Base-by-base conservation (phyloP, 805 yeast genomes). In the Kodamaea lidongshanica region DNA sequence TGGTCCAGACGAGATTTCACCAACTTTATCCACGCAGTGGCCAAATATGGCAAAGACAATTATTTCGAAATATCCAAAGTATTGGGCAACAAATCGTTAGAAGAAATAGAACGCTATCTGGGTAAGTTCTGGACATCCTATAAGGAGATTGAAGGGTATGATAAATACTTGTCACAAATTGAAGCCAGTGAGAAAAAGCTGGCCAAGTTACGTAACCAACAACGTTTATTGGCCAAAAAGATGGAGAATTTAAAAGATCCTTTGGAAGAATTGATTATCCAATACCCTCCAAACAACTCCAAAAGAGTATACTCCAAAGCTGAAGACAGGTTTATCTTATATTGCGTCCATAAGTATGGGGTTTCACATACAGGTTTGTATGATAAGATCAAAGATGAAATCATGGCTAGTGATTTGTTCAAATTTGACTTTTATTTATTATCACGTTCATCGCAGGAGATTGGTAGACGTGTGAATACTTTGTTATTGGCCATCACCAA, bases 281-380 rank as follows among this genome's bases (percentile, higher is more conserved):
- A 73, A 32, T 83, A 80, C 37, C 89, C 92, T 0, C 88, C 88
- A n/a, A 82, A 81, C 48, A 82, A 80, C 49, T 80, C 92, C 8
- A 80, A 82, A 46, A 60, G 87, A 42, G 67, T 80, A 6, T 83
- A 79, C 44, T 74, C 83, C 6, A 72, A 73, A 18, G 52, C 68
- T 0, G 94, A 83, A 47, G 94, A 83, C 47, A 65, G 84, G 31
- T 83, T 77, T 42, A 58, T 83, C 15, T 48, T 83, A 28, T 43
- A 69, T 16, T 70, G 74, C 32, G 79, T 79, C 1, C 66, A 78
- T 50, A 77, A 77, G 42, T 66, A 72, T 41, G 94, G 94, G 0
- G 51, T 82, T 15, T 62, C 71, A 44, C 60, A 72, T 26, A 78
- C 74, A 14, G 67, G 72, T 31, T 57, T 82, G 23, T 71, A 67